These are phyloP conservation scores for Ophiostoma angusticollis DNA, from an alignment of 2,329 filamentous ascomycete species.

Conservation along the genomic window DNA sequence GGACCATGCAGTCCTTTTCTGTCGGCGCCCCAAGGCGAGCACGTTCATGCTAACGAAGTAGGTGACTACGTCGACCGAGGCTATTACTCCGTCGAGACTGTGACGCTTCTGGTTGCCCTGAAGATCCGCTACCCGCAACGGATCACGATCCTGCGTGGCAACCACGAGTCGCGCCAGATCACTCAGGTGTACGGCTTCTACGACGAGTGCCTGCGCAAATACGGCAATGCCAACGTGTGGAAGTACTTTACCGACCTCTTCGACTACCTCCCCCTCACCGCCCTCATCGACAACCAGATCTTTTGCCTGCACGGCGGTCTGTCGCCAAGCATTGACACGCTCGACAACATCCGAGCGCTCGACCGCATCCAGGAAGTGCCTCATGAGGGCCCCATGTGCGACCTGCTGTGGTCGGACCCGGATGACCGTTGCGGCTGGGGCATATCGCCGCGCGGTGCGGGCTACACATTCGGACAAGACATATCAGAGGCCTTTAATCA, in stretches of 20 bases:
- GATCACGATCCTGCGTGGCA: conserved; percentile 96
- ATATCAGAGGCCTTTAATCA: conserved; percentile 99
- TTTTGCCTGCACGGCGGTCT: conserved; percentile 97
- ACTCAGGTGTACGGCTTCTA: conserved; percentile 99
- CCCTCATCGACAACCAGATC: conserved; percentile 97
- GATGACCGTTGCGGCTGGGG: conserved; percentile 96
- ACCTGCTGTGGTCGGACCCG: conserved; percentile 94
- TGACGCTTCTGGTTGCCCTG: conserved; percentile 87
- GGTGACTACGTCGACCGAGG: conserved; percentile 98
- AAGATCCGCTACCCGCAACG: conserved; percentile 97
- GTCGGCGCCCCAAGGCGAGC: no score
- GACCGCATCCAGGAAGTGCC: conserved; percentile 98
- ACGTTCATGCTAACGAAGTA: conserved; percentile 24
- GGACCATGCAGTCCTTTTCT: neutral
- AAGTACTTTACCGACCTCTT: conserved; percentile 99
- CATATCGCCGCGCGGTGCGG: conserved; percentile 85
- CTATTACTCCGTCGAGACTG: conserved; percentile 97
- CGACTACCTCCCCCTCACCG: conserved; percentile 93
- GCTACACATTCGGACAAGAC: conserved; percentile 92
- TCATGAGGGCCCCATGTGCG: conserved; percentile 96
- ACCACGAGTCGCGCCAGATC: conserved; percentile 98
- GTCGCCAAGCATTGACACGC: conserved; percentile 87
- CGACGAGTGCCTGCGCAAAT: conserved; percentile 96
- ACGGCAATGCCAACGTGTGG: conserved; percentile 98
- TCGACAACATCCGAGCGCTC: conserved; percentile 88